Percentiles rank a stretch among this genome's conserved stretches.
These are phyloP conservation scores for Aureobasidium namibiae DNA, from an alignment of 2,329 filamentous ascomycete genomes.

Conservation along the genomic window DNA sequence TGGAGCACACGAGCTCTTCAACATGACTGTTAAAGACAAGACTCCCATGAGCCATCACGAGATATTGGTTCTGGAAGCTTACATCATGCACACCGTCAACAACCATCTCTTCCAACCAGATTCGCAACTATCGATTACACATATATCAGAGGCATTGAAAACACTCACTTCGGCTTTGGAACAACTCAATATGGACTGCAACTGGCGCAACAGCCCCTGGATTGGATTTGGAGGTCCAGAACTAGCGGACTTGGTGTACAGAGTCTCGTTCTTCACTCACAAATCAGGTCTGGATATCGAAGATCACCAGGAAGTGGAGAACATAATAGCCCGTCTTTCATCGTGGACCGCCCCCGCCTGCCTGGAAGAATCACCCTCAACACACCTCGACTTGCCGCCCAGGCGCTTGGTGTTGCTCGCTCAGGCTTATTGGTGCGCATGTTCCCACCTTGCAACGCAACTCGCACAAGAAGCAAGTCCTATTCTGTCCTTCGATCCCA, in stretches of 20 bases:
- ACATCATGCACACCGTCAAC: slow-evolving; percentile 16
- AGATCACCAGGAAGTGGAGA: background rate
- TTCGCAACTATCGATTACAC: slow-evolving; percentile 12
- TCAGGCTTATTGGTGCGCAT: slow-evolving; percentile 5
- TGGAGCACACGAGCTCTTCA: slow-evolving; percentile 15
- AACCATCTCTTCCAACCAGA: slow-evolving; percentile 17
- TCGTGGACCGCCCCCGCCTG: slow-evolving; percentile 3
- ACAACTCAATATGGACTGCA: background rate
- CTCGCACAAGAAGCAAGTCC: background rate
- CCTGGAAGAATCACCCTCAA: background rate
- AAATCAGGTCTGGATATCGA: background rate
- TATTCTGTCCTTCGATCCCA: background rate
- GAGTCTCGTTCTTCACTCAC: slow-evolving; percentile 9
- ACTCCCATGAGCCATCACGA: slow-evolving; percentile 12
- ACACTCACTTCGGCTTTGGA: background rate
- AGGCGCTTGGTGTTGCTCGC: background rate
- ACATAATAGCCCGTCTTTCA: background rate
- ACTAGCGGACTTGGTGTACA: background rate
- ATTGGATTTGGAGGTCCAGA: background rate
- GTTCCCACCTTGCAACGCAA: background rate
- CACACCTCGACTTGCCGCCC: background rate
- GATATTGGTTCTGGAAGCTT: slow-evolving; percentile 18
- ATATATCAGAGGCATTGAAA: background rate
- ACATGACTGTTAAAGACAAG: background rate
- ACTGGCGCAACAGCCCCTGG: slow-evolving; percentile 12